These are phyloP conservation scores for Lactarius akahatsu DNA, from an alignment of 768 basidiomycete genomes.

Conservation along the genomic window DNA sequence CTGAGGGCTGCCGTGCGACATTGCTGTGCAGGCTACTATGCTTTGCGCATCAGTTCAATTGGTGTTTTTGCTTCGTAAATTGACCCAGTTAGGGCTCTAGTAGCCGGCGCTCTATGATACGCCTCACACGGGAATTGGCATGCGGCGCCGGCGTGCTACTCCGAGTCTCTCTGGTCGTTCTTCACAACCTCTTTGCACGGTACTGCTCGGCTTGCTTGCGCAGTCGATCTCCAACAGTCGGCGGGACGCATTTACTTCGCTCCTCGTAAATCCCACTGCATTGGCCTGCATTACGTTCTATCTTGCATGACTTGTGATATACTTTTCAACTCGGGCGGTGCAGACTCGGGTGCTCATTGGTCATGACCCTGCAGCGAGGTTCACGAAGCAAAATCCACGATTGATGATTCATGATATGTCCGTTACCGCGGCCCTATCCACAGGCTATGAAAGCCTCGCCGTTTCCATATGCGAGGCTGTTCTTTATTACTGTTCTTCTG, in stretches of 20 bases:
- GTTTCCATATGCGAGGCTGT: neutral
- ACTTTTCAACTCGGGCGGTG: too few relatives aligned
- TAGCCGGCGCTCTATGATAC: neutral
- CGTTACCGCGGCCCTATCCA: neutral
- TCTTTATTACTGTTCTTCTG: neutral
- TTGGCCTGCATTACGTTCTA: neutral
- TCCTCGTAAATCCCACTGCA: neutral
- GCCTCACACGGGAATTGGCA: neutral
- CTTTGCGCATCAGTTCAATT: neutral
- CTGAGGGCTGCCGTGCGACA: neutral
- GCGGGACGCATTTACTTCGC: neutral
- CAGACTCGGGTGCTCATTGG: too few relatives aligned
- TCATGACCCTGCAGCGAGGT: too few relatives aligned
- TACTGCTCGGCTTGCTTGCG: neutral
- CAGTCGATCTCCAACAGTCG: neutral
- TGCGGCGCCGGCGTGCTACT: too few relatives aligned
- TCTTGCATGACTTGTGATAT: neutral
- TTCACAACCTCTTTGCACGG: neutral
- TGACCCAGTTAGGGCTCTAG: neutral
- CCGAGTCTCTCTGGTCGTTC: neutral
- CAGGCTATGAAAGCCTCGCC: neutral
- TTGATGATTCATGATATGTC: neutral
- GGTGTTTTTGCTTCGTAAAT: neutral
- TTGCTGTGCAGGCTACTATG: neutral
- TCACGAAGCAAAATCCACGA: too few relatives aligned